phyloP scores from a whole-genome alignment of 306 rosid species.

The Gleditsia sinensis region DNA sequence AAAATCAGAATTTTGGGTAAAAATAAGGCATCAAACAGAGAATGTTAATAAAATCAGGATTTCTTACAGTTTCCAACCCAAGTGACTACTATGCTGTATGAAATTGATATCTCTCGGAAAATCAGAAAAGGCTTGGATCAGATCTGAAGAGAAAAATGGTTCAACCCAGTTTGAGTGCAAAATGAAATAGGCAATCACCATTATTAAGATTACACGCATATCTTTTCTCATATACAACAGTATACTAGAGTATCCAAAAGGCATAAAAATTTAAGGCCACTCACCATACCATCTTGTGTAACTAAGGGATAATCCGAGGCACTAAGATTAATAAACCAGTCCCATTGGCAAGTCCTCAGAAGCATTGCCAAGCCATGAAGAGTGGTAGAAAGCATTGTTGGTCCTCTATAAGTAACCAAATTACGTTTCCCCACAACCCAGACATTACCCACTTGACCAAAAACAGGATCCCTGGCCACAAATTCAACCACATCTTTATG shows the following conservation, averaged over 20 bases:
- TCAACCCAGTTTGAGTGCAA: slow-evolving; percentile 2
- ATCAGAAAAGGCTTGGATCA: slow-evolving; percentile 74
- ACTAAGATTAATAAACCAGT: slow-evolving; percentile 95
- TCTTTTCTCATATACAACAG: background rate
- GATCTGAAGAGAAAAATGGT: slow-evolving; percentile 54
- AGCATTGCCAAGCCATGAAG: slow-evolving; percentile 85
- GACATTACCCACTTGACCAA: slow-evolving; percentile 71
- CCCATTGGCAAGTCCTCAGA: slow-evolving; percentile 68
- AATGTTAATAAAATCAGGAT: background rate
- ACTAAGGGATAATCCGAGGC: slow-evolving; percentile 91
- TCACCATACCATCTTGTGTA: slow-evolving; percentile 99
- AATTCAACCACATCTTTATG: slow-evolving; percentile 55
- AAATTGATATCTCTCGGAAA: slow-evolving; percentile 79
- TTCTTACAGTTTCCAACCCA: slow-evolving; percentile 89
- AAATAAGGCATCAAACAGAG: slow-evolving; percentile 1
- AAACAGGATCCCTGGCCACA: slow-evolving; percentile 62
- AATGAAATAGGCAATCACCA: slow-evolving; percentile 12
- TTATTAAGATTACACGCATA: background rate
- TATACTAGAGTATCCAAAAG: background rate
- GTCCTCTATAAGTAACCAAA: slow-evolving; percentile 90
- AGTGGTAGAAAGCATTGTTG: slow-evolving; percentile 94
- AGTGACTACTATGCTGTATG: slow-evolving; percentile 76
- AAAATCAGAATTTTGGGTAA: background rate
- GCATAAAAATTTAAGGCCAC: slow-evolving; percentile 42
- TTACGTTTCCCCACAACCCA: slow-evolving; percentile 80